Base-by-base conservation (phyloP, 176 grass and related monocot genomes). In the Oryza rufipogon region DNA sequence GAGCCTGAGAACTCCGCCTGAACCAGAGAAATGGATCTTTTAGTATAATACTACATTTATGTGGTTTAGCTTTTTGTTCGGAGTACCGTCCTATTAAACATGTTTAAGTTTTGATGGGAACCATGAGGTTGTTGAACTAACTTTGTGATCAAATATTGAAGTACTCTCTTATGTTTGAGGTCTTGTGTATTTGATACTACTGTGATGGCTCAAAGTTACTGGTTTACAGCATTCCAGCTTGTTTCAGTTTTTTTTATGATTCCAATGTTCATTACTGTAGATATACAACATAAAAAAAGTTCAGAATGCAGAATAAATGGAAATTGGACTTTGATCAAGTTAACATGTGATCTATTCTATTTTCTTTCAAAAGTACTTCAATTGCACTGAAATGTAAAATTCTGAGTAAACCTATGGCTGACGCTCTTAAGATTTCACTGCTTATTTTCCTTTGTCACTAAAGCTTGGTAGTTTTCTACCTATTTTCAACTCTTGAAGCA, bases 81-180 rank as follows among this genome's bases (percentile, higher is more conserved):
- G 72, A 70, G 44, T 73, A 58, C 19, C 56, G 32, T 76, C 44
- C 30, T 80, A 64, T n/a, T 64, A 32, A 76, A 73, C 11, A 20
- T 78, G 44, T 84, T 73, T 23, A 78, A 66, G 73, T 77, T 77
- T 72, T 85, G 26, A 48, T 86, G 54, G 39, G 46, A 72, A 36
- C 23, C 6, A 5, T 89, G 23, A 82, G 23, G 6, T 30, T 66
- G 28, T 85, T 77, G 5, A 77, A 77, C 32, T 71, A 64, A 45
- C 3, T 76, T 72, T 5, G 12, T 71, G 48, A 71, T 81, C 33
- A 45, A 76, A 69, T 11, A 70, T 52, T 19, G 13, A 68, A 80
- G 36, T 69, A 39, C 46, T 80, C 30, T 79, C 1, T 11, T 25
- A 48, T 38, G 8, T 26, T 32, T 16, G 9, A 65, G 66, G 32